phyloP scores from a whole-genome alignment of 441 rosid species.

The Pelargonium myrrhifolium region DNA sequence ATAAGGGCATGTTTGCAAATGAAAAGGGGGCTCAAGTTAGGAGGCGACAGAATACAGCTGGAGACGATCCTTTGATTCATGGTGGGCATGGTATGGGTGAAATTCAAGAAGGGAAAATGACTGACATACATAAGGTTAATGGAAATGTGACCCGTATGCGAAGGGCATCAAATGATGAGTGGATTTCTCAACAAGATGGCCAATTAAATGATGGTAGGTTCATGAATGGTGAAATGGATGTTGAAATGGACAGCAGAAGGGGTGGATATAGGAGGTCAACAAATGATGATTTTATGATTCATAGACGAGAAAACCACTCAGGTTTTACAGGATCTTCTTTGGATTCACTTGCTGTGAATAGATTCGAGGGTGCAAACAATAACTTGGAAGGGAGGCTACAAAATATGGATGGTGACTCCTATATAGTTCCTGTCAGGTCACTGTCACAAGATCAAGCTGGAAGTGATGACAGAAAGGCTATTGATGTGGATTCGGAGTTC shows the following conservation, averaged over 20 bases:
- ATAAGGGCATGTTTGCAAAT: constrained; percentile 45
- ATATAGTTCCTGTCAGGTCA: constrained; percentile 57
- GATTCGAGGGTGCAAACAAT: constrained; percentile 43
- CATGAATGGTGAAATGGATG: constrained; percentile 29
- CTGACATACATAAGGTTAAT: constrained; percentile 38
- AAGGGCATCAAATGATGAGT: constrained; percentile 50
- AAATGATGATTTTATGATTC: constrained; percentile 54
- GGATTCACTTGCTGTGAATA: constrained; percentile 44
- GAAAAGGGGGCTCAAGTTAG: constrained; percentile 52
- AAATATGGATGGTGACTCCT: constrained; percentile 66
- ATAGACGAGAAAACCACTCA: constrained; percentile 30
- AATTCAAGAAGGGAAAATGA: constrained; percentile 37
- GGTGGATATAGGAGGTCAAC: constrained; percentile 33
- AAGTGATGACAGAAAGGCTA: constrained; percentile 36
- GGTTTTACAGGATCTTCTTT: constrained; percentile 32
- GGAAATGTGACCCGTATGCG: constrained; percentile 37
- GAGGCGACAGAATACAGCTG: constrained; percentile 37
- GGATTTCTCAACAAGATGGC: constrained; percentile 33
- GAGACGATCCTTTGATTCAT: constrained; percentile 54
- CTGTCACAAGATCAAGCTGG: constrained; percentile 34
- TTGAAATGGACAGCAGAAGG: constrained; percentile 38
- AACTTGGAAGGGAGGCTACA: constrained; percentile 35
- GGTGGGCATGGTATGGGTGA: constrained; percentile 37
- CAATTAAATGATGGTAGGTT: constrained; percentile 32
- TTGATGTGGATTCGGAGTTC: constrained; percentile 60